Conservation (phyloP, 495 filamentous ascomycete genomes). For the Immersiella caudata region DNA sequence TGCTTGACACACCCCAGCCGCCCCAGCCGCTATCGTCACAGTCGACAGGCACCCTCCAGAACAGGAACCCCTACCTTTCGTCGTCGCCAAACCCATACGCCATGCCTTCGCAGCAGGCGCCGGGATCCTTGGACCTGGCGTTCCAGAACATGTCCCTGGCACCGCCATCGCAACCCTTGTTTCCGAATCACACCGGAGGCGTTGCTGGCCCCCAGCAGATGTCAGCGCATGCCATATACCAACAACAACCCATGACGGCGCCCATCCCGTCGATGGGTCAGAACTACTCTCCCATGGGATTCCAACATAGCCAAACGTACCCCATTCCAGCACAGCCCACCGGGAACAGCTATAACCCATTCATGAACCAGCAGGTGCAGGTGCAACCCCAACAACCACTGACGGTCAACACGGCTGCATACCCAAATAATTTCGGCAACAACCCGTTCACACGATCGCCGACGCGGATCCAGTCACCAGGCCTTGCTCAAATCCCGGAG, state of each 20-base stretch:
- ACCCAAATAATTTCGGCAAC: slow-evolving; percentile 35
- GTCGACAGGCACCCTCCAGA: slow-evolving; percentile 58
- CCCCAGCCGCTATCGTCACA: slow-evolving; percentile 60
- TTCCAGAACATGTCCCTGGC: slow-evolving; percentile 75
- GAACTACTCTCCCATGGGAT: slow-evolving; percentile 45
- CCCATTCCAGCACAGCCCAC: slow-evolving; percentile 43
- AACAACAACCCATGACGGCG: slow-evolving; percentile 61
- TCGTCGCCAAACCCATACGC: slow-evolving; percentile 59
- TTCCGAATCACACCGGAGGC: slow-evolving; percentile 84
- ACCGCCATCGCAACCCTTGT: slow-evolving; percentile 63
- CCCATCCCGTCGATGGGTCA: slow-evolving; percentile 61
- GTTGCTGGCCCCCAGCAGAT: slow-evolving; percentile 58
- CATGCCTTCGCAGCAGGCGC: slow-evolving; percentile 44
- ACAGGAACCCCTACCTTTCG: slow-evolving; percentile 54
- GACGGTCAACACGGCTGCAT: slow-evolving; percentile 44
- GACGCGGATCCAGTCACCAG: slow-evolving; percentile 49
- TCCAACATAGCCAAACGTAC: slow-evolving; percentile 53
- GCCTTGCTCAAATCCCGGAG: slow-evolving; percentile 53
- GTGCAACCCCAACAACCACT: slow-evolving; percentile 36
- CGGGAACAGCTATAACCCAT: slow-evolving; percentile 63
- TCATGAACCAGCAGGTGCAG: slow-evolving; percentile 48
- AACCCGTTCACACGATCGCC: slow-evolving; percentile 54
- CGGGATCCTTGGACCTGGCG: slow-evolving; percentile 60
- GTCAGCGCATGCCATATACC: slow-evolving; percentile 44
- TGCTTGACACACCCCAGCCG: slow-evolving; percentile 44